phyloP scores from a whole-genome alignment of 169 alveolate species.

The Cryptosporidium xiaoi region DNA sequence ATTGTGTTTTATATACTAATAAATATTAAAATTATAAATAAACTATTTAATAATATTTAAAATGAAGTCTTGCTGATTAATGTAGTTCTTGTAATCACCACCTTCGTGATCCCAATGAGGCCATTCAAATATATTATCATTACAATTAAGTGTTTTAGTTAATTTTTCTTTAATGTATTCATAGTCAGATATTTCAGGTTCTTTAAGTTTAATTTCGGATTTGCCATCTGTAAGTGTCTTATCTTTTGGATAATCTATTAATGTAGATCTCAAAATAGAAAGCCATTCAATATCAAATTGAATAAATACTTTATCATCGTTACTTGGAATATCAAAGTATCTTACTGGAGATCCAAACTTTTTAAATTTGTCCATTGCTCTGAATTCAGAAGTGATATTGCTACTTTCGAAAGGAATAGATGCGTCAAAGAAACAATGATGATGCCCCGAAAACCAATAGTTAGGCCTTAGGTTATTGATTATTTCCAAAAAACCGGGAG shows the following conservation, averaged over 20 bases:
- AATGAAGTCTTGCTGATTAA: slow-evolving; percentile 36
- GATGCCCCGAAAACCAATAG: slow-evolving; percentile 85
- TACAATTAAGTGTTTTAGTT: not conserved
- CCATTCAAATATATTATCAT: slow-evolving; percentile 24
- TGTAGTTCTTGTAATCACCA: slow-evolving; percentile 38
- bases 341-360: slow-evolving; percentile 25
- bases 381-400: slow-evolving; percentile 37
- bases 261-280: slow-evolving; percentile 38
- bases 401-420: slow-evolving; percentile 34
- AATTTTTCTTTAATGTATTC: slow-evolving; percentile 2
- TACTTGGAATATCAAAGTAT: slow-evolving; percentile 31
- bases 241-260: slow-evolving; percentile 34
- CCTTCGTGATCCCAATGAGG: slow-evolving; percentile 46
- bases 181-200: slow-evolving; percentile 6
- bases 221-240: not conserved
- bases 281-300: slow-evolving; percentile 60
- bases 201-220: not conserved
- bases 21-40: not conserved
- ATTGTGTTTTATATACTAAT: not conserved
- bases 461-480: slow-evolving; percentile 79
- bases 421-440: slow-evolving; percentile 84
- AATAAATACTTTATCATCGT: not conserved
- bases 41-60: slow-evolving; percentile 8
- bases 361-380: slow-evolving; percentile 71
- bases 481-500: slow-evolving; percentile 70